Conservation (phyloP, 495 filamentous ascomycete genomes). For the Aspergillus haitiensis region DNA sequence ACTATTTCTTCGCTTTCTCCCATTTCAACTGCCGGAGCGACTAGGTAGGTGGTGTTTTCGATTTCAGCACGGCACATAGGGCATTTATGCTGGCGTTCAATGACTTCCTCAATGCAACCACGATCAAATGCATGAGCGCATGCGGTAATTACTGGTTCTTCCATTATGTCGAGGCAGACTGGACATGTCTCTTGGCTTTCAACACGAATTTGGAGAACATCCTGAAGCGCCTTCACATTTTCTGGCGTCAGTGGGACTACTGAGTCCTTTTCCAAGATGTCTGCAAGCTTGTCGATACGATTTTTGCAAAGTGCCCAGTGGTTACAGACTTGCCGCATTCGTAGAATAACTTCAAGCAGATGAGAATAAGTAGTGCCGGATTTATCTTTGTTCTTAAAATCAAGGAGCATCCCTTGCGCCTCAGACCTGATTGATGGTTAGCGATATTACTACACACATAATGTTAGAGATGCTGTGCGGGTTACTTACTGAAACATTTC, state of each 20-base stretch:
- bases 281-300: constrained; percentile 68
- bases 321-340: constrained; percentile 83
- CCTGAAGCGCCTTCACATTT: constrained; percentile 71
- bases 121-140: constrained; percentile 84
- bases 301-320: constrained; percentile 81
- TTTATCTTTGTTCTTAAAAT: constrained; percentile 53
- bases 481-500: constrained; percentile 63
- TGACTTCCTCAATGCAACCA: constrained; percentile 73
- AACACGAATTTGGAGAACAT: constrained; percentile 74
- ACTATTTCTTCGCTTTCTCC: constrained; percentile 50
- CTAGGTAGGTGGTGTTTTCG: constrained; percentile 55
- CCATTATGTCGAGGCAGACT: constrained; percentile 75
- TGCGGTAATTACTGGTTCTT: constrained; percentile 78
- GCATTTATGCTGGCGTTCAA: constrained; percentile 78
- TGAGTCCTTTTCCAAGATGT: constrained; percentile 62
- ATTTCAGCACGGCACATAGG: constrained; percentile 84
- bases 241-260: constrained; percentile 71
- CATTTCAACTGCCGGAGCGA: constrained; percentile 59
- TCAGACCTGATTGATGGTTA: constrained; percentile 53
- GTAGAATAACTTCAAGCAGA: constrained; percentile 79
- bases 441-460: not conserved
- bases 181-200: constrained; percentile 82
- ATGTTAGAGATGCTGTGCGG: not conserved
- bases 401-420: constrained; percentile 68
- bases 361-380: constrained; percentile 57